Percentiles rank a stretch among this genome's conserved stretches.
Evolutionary conservation across 108 stramenopile genomes (phyloP).

Genomic region (Nitzschia sp.): DNA sequence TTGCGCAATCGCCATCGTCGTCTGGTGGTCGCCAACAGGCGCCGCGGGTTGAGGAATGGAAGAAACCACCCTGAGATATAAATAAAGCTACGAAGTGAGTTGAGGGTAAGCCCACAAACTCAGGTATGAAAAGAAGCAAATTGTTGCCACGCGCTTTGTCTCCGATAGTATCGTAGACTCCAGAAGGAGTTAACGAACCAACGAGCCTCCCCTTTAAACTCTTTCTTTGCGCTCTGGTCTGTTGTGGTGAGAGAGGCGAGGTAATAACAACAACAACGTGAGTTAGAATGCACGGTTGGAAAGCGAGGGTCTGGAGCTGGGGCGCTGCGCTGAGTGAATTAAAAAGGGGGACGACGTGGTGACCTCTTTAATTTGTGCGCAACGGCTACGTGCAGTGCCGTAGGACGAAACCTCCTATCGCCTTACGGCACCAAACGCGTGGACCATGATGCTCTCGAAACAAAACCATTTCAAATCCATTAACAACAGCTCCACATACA

Average conservation of each 20-base stretch:
- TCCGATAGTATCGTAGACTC: conserved; percentile 25
- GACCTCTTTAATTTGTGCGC: too few species aligned
- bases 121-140: neutral
- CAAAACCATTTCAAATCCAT: neutral
- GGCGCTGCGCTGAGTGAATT: conserved; percentile 1
- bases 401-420: neutral
- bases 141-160: neutral
- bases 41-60: neutral
- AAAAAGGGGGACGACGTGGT: too few species aligned
- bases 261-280: neutral
- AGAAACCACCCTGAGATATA: neutral
- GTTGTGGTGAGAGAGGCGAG: neutral
- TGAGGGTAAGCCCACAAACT: neutral
- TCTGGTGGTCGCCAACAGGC: conserved; percentile 6
- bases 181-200: conserved; percentile 31
- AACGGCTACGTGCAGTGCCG: too few species aligned
- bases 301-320: too few species aligned
- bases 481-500: conserved; percentile 8
- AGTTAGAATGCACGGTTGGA: neutral
- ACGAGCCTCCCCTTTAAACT: conserved; percentile 14
- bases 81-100: neutral
- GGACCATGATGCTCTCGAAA: neutral
- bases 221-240: conserved; percentile 4
- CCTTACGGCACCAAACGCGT: neutral
- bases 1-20: conserved; percentile 43